Conservation (phyloP, 768 basidiomycete genomes). For the Podaxis sp. region DNA sequence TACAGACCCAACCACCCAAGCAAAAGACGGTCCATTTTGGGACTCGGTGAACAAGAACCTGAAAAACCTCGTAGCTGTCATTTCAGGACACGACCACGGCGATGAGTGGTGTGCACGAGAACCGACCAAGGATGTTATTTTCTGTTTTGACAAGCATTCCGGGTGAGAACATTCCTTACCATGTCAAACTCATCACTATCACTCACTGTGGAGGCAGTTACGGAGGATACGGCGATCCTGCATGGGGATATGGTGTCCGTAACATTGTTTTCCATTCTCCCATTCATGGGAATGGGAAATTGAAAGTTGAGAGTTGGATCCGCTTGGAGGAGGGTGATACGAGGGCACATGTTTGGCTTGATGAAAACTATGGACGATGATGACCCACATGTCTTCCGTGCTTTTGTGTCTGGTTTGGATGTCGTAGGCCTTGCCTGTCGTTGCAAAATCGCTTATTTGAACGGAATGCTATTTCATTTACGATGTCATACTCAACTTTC, state of each 20-base stretch:
- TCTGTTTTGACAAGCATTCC: slow-evolving; percentile 78
- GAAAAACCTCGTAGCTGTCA: slow-evolving; percentile 60
- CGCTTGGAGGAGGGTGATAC: slow-evolving; percentile 55
- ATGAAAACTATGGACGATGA: slow-evolving; percentile 31
- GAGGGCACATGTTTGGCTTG: slow-evolving; percentile 48
- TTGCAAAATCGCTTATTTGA: no score
- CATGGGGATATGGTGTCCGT: slow-evolving; percentile 65
- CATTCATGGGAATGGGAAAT: not conserved
- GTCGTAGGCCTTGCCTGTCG: no score
- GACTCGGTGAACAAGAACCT: slow-evolving; percentile 51
- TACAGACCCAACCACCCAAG: slow-evolving; percentile 26
- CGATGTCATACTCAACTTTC: not conserved
- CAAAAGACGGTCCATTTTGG: slow-evolving; percentile 61
- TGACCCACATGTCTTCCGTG: not conserved
- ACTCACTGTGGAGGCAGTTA: slow-evolving; percentile 39
- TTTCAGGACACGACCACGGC: slow-evolving; percentile 78
- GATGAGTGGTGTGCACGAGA: slow-evolving; percentile 78
- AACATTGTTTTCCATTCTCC: slow-evolving; percentile 49
- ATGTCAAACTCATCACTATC: not conserved
- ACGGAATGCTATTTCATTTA: no score
- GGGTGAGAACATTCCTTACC: slow-evolving; percentile 36
- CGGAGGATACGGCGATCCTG: slow-evolving; percentile 49
- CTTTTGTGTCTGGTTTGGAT: not conserved
- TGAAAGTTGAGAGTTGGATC: slow-evolving; percentile 55
- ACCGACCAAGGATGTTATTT: slow-evolving; percentile 53